Evolutionary conservation across 139 green algal species (phyloP).

Genomic region (Trebouxia sp.): DNA sequence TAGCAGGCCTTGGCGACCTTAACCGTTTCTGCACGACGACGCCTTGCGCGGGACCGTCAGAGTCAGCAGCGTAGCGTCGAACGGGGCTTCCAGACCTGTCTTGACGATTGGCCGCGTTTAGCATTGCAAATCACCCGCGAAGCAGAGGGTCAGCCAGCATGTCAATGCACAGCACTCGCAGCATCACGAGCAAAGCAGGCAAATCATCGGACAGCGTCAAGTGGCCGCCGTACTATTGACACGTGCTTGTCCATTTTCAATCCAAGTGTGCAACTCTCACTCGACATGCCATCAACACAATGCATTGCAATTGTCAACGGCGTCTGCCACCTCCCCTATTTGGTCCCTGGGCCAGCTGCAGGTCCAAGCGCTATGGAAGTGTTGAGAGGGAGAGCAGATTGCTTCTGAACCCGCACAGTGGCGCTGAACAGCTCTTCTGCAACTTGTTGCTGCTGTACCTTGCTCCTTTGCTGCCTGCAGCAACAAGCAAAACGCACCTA

Average conservation of each 20-base stretch:
- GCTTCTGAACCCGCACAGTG: slow-evolving; percentile 7
- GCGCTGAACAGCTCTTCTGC: slow-evolving; percentile 12
- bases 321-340: background rate
- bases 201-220: background rate
- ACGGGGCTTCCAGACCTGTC: background rate
- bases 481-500: background rate
- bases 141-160: background rate
- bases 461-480: slow-evolving; percentile 20
- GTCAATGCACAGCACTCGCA: background rate
- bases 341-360: too few relatives aligned
- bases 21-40: slow-evolving; percentile 4
- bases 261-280: too few relatives aligned
- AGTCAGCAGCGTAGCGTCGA: background rate
- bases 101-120: background rate
- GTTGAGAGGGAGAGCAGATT: background rate
- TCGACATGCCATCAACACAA: too few relatives aligned
- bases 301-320: too few relatives aligned
- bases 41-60: background rate
- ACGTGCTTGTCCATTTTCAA: too few relatives aligned
- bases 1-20: background rate
- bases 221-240: background rate
- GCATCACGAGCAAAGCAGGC: background rate
- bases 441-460: background rate
- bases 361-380: too few relatives aligned
- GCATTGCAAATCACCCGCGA: background rate